phyloP scores from a whole-genome alignment of 2,329 filamentous ascomycete species.

The Fusarium sulawesiense region DNA sequence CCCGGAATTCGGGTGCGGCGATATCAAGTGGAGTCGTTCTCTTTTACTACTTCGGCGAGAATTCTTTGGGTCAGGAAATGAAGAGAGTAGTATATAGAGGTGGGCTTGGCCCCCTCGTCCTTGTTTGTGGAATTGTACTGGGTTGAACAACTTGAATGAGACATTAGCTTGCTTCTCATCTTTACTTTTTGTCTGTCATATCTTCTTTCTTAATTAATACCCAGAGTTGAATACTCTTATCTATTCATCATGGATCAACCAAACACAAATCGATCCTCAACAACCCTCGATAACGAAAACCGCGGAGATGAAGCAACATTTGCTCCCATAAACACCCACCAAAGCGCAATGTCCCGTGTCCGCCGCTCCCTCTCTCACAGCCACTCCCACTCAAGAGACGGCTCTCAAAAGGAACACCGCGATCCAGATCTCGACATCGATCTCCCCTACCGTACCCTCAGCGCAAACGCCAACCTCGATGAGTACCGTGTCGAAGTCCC shows the following conservation, averaged over 20 bases:
- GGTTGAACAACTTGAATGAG: slow-evolving; percentile 14
- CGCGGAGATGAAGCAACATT: slow-evolving; percentile 33
- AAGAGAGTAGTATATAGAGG: slow-evolving; percentile 34
- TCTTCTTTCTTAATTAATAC: not conserved
- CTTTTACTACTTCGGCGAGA: not conserved
- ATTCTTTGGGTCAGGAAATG: not conserved
- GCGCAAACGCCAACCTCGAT: slow-evolving; percentile 68
- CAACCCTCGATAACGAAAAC: slow-evolving; percentile 28
- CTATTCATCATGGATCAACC: slow-evolving; percentile 21
- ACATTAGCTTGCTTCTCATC: slow-evolving; percentile 28
- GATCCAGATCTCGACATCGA: slow-evolving; percentile 62
- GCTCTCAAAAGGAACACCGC: slow-evolving; percentile 50
- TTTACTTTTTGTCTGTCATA: not conserved
- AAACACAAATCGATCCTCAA: slow-evolving; percentile 34
- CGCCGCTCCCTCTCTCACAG: slow-evolving; percentile 42
- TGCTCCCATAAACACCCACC: slow-evolving; percentile 41
- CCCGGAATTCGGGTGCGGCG: slow-evolving; percentile 32
- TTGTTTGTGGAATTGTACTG: not conserved
- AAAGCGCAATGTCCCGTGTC: slow-evolving; percentile 28
- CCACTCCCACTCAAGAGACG: slow-evolving; percentile 17
- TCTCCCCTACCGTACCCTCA: slow-evolving; percentile 74
- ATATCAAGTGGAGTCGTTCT: slow-evolving; percentile 7
- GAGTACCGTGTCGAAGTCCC: slow-evolving; percentile 75
- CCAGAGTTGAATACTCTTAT: not conserved
- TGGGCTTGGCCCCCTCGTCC: slow-evolving; percentile 7